Evolutionary conservation across 2,329 filamentous ascomycete species (phyloP), one percentile per base, ranked within the genome.

Genomic region (Colletotrichum sublineola): DNA sequence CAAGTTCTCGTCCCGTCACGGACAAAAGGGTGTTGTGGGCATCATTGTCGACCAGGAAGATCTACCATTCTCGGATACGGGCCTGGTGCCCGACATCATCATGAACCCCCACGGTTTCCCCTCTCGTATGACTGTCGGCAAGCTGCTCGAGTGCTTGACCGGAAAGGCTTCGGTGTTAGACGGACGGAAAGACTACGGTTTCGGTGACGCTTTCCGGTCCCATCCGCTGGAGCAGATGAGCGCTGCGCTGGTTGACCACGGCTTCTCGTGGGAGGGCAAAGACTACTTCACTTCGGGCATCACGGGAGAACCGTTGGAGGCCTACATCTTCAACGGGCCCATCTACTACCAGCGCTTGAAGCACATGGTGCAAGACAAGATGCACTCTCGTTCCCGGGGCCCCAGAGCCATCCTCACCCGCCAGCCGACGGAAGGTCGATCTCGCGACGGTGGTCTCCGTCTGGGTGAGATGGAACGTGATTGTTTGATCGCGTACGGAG

Each of bases 31-130:
- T 85, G 96, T 98, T 29, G 95, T 97, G 1, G 96, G 96, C 68
- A 96, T 98, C 77, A 98, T 99, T 71, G 95, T 96, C 24, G 94
- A 97, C 74, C 96, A 98, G 83, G 95, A 96, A 79, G 96, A 99
- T 80, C 93, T 99, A 91, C 96, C 96, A 0, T 99, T 99, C 84
- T 93, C 93, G 46, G 96, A 99, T 82, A 86, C 88, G 64, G 97
- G 96, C 2, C 90, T 99, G 76, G 92, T 91, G n/a, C 96, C 96
- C 0, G 96, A 99, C 82, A 98, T 99, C 76, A 99, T 99, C 89
- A 99, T 99, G 96, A 99, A 99, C 86, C 96, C 97, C 0, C 96
- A 99, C 84, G 96, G 96, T 91, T 99, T 99, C 88, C 96, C 96
- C 1, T 98, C 96, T 42, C 96, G 96, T 82, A 99, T 99, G 96